Evolutionary conservation across 176 grass and related monocot species (phyloP), one percentile per base, ranked within the genome.

Genomic region (barley (Hordeum vulgare)): DNA sequence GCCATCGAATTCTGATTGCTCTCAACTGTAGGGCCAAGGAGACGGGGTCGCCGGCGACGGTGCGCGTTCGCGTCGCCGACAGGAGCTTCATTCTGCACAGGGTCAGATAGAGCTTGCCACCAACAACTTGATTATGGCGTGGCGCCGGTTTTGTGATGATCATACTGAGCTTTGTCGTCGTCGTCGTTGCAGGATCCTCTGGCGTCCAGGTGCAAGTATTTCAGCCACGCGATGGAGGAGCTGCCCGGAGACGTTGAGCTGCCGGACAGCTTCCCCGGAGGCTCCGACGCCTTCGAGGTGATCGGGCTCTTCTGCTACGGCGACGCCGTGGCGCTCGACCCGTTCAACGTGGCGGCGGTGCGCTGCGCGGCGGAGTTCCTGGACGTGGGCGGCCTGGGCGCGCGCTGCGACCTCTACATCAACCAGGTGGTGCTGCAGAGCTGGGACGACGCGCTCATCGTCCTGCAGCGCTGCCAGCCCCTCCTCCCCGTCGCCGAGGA

Each of bases 391-490:
- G 89, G 89, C 83, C 91, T 95, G 7, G 79, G 83, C 29, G 83
- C 94, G 67, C 80, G 91, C 67, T 91, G 90, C 40, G 96, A 99
- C 80, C 86, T 95, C 20, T 99, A 99, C 85, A 87, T 99, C 40
- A 99, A 96, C 85, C 96, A 99, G 85, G 96, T 90, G 29, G 96
- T 96, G 63, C 91, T 99, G 57, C 93, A 96, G 91, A 94, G 86
- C 79, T 92, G 93, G 93, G 93, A 96, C 61, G 93, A 96, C 85
- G 89, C 91, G 3, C 80, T 99, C 76, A 96, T 96, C 45, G 96
- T 93, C 17, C 93, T 99, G 37, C 96, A 96, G 80, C 85, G 90
- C 3, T 99, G 96, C 83, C 81, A 83, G 67, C 79, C 87, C 0
- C 78, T 95, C 51, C 87, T 99, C 56, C 83, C 91, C 7, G 57